Conservation (phyloP, 148 eudicot genomes). For the Talinum fruticosum region DNA sequence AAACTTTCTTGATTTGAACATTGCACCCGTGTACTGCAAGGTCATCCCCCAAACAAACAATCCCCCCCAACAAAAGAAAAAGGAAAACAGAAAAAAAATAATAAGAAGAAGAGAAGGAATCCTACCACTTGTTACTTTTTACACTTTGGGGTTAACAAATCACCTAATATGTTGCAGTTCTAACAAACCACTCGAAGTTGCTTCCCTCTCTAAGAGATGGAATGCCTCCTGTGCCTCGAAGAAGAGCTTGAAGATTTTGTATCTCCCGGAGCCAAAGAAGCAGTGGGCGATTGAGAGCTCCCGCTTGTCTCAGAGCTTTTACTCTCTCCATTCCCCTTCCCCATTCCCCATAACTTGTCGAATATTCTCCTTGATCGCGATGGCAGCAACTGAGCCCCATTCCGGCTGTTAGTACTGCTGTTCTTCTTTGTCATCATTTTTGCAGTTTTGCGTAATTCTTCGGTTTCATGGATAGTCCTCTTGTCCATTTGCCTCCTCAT, state of each 20-base stretch:
- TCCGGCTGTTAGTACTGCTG: slow-evolving; percentile 40
- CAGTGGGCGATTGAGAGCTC: slow-evolving; percentile 72
- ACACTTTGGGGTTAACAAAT: slow-evolving; percentile 18
- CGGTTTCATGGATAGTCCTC: slow-evolving; percentile 39
- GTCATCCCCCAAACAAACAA: neutral
- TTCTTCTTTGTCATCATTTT: slow-evolving; percentile 33
- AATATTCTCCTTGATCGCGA: slow-evolving; percentile 82
- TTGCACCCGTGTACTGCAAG: neutral
- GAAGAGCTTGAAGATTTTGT: slow-evolving; percentile 55
- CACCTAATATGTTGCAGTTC: slow-evolving; percentile 13
- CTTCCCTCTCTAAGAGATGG: slow-evolving; percentile 43
- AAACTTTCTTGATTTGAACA: neutral
- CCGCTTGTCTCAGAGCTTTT: slow-evolving; percentile 82
- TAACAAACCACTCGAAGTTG: neutral
- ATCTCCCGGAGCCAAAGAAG: slow-evolving; percentile 57
- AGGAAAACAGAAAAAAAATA: neutral
- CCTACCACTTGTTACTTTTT: slow-evolving; percentile 23
- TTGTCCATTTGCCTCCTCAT: slow-evolving; percentile 47
- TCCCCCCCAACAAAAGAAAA: neutral
- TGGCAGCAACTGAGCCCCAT: slow-evolving; percentile 61
- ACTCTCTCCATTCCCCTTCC: slow-evolving; percentile 62
- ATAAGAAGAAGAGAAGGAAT: too few species aligned
- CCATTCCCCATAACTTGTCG: slow-evolving; percentile 64
- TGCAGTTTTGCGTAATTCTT: slow-evolving; percentile 28
- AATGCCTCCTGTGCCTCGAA: slow-evolving; percentile 56